Base-by-base conservation (phyloP, 1,139 yeast species). In the Sugiyamaella sp. region DNA sequence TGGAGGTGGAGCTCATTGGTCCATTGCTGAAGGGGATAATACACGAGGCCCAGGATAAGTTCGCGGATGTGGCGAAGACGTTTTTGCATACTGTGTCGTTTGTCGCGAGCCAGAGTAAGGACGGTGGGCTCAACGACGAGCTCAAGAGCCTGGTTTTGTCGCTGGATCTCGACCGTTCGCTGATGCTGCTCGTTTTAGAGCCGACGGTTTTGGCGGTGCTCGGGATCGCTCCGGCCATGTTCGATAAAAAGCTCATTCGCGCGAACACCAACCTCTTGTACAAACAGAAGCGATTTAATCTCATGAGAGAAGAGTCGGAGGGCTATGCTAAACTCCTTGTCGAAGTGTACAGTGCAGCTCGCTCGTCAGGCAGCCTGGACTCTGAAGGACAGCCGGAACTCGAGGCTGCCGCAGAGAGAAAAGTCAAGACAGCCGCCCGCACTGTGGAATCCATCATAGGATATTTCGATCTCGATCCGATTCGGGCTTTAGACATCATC, bases 261-360 rank as follows among this genome's bases (percentile, higher is more conserved):
- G 66, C 71, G 73, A 82, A 67, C 74, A 80, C 72, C 65, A 63
- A 69, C 21, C 55, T 66, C 20, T 60, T 81, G 60, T 87, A 84
- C 67, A 84, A 89, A 35, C 88, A 87, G 56, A 82, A 80, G 63
- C 82, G 87, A 57, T 90, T 74, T 71, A 89, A 89, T 57, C 71
- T 90, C 27, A 64, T 89, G n/a, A 81, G 84, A 52, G 97, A 91
- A 68, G 87, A 87, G 60, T 73, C 83, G 14, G 93, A 86, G 66
- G 99, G 98, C 1, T 93, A 81, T 69, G 71, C 96, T 14, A 84
- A 85, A 63, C 72, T 88, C 37, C 70, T 84, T 0, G 78, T 78
- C 5, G 82, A 84, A 55, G 59, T 87, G n/a, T 58, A 60, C 51
- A 60, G 70, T 1, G 76, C 82, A 2, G 72, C 81, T 45, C 68